A percentile compares a stretch with the other conserved stretches of the same genome.
These are phyloP conservation scores for Sedum album DNA, from an alignment of 164 flowering plant species.

Conservation along the genomic window DNA sequence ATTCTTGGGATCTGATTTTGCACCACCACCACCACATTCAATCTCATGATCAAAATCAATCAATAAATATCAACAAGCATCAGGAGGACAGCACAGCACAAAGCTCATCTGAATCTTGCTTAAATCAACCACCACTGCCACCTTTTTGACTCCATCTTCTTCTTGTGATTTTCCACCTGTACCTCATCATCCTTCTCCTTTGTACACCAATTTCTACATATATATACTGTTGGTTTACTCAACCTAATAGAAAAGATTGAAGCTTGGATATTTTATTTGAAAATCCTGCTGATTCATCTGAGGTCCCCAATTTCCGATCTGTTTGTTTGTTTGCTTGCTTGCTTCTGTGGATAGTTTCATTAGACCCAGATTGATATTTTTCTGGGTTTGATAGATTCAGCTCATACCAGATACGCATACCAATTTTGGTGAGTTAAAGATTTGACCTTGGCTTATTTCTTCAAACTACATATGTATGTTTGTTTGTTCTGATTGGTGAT, in stretches of 20 bases:
- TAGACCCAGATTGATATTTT: conserved; percentile 1
- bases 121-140: background rate
- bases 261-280: background rate
- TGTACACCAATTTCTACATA: background rate
- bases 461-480: background rate
- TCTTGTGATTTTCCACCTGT: background rate
- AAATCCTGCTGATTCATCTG: background rate
- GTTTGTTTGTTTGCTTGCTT: background rate
- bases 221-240: too few species aligned
- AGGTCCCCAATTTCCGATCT: background rate
- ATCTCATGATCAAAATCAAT: background rate
- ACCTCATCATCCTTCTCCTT: background rate
- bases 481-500: background rate
- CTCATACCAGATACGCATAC: background rate
- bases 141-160: background rate
- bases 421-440: background rate
- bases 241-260: background rate
- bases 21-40: background rate
- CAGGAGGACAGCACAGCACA: background rate
- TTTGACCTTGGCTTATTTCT: background rate
- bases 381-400: background rate
- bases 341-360: background rate
- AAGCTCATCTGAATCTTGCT: background rate
- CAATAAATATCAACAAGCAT: background rate
- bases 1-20: background rate